A percentile compares a stretch with the other conserved stretches of the same genome.
These are phyloP conservation scores for Globisporangium mamillatum DNA, from an alignment of 352 stramenopile species.

Conservation along the genomic window DNA sequence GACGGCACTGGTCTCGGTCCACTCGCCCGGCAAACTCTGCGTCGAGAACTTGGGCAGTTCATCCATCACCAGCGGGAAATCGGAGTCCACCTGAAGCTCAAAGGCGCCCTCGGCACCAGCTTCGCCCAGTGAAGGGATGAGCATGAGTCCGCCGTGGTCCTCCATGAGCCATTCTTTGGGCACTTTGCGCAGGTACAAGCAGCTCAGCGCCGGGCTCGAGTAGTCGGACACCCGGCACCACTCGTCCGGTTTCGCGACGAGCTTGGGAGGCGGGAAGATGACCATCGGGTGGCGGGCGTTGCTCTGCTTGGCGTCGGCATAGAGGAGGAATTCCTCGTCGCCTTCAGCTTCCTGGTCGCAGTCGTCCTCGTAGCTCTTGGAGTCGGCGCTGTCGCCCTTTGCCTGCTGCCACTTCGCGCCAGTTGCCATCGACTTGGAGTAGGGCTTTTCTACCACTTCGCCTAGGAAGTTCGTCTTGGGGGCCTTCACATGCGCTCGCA, in stretches of 20 bases:
- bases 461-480: constrained; percentile 74
- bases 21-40: constrained; percentile 80
- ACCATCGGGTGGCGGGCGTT: not conserved
- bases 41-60: constrained; percentile 58
- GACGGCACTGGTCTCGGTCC: constrained; percentile 53
- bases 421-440: constrained; percentile 23
- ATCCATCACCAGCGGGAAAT: constrained; percentile 65
- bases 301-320: constrained; percentile 14
- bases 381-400: constrained; percentile 17
- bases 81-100: constrained; percentile 85
- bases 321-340: constrained; percentile 22
- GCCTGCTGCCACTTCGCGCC: constrained; percentile 17
- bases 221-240: constrained; percentile 72
- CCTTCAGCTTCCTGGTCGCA: constrained; percentile 17
- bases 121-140: constrained; percentile 80
- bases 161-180: constrained; percentile 59
- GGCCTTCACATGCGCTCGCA: constrained; percentile 41
- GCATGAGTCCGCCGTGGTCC: constrained; percentile 48
- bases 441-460: constrained; percentile 51
- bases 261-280: constrained; percentile 48
- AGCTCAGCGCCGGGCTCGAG: constrained; percentile 43
- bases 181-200: constrained; percentile 64
- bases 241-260: constrained; percentile 75
- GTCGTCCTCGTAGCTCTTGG: constrained; percentile 14
- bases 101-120: constrained; percentile 66